phyloP scores from a whole-genome alignment of 78 protist species.

The Bodo saltans region DNA sequence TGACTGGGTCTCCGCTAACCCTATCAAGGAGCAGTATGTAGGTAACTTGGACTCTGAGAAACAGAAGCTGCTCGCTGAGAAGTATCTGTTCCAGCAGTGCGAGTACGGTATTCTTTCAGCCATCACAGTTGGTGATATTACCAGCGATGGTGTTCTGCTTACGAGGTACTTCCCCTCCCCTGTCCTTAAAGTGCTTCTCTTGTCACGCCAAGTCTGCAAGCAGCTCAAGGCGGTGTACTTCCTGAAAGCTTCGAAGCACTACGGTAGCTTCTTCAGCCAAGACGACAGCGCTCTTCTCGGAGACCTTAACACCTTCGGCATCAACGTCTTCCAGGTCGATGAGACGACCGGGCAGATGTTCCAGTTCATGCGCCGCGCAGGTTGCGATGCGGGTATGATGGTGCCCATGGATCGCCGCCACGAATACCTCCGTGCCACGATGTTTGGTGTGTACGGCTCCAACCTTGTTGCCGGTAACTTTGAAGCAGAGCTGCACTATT shows the following conservation, averaged over 20 bases:
- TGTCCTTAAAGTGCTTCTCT: neutral
- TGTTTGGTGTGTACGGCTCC: constrained; percentile 17
- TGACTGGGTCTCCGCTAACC: constrained; percentile 13
- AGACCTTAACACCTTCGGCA: constrained; percentile 7
- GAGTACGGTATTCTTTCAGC: neutral
- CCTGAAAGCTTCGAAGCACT: neutral
- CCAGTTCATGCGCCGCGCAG: neutral
- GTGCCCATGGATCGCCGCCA: constrained; percentile 5
- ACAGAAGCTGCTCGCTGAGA: neutral
- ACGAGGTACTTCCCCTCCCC: constrained; percentile 25
- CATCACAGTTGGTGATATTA: constrained; percentile 5
- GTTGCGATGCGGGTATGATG: neutral
- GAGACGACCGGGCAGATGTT: neutral
- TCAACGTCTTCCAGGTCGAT: neutral
- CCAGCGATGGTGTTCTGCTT: constrained; percentile 1
- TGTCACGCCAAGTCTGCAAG: neutral
- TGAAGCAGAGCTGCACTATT: neutral
- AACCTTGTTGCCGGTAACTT: constrained; percentile 6
- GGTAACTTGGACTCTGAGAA: neutral
- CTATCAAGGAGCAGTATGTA: neutral
- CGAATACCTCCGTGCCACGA: constrained; percentile 4
- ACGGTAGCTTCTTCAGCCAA: constrained; percentile 20
- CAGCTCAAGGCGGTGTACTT: constrained; percentile 10
- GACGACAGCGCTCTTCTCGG: constrained; percentile 10
- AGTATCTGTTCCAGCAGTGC: constrained; percentile 3